A percentile compares a stretch with the other conserved stretches of the same genome.
Evolutionary conservation across 768 basidiomycete species (phyloP).

Genomic region (Suillus fuscotomentosus): DNA sequence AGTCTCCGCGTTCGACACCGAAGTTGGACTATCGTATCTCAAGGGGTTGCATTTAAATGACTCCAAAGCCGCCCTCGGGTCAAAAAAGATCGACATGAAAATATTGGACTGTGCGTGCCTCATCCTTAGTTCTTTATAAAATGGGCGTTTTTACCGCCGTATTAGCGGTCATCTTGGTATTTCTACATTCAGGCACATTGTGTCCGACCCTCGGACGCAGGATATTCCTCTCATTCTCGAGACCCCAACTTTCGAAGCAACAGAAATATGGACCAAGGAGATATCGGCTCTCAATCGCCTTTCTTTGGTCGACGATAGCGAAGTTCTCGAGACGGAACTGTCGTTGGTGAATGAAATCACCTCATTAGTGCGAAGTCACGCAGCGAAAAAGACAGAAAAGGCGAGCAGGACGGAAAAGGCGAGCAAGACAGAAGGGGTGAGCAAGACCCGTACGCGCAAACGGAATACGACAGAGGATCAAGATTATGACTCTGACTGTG

Average conservation of each 20-base stretch:
- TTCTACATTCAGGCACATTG: conserved; percentile 58
- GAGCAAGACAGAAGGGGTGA: background rate
- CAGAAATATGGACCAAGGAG: conserved; percentile 72
- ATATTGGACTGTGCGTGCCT: conserved; percentile 70
- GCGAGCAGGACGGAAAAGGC: background rate
- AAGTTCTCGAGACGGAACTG: background rate
- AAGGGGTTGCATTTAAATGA: conserved; percentile 87
- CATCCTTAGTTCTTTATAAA: background rate
- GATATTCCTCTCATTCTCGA: conserved; percentile 80
- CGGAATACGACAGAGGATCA: background rate
- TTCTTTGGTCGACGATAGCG: background rate
- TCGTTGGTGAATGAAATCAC: background rate
- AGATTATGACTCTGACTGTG: background rate
- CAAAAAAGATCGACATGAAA: conserved; percentile 82
- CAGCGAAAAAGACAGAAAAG: background rate
- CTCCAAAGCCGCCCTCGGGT: conserved; percentile 61
- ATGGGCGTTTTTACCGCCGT: background rate
- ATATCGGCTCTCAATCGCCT: conserved; percentile 30
- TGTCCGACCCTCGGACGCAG: conserved; percentile 66
- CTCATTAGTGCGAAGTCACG: background rate
- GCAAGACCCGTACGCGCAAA: background rate
- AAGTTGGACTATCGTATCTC: conserved; percentile 71
- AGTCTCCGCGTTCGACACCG: conserved; percentile 67
- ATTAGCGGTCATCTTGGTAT: conserved; percentile 68
- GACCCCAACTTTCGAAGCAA: conserved; percentile 69